phyloP scores from a whole-genome alignment of 176 grass and related monocot species.

The Rhipidocladum racemiflorum region DNA sequence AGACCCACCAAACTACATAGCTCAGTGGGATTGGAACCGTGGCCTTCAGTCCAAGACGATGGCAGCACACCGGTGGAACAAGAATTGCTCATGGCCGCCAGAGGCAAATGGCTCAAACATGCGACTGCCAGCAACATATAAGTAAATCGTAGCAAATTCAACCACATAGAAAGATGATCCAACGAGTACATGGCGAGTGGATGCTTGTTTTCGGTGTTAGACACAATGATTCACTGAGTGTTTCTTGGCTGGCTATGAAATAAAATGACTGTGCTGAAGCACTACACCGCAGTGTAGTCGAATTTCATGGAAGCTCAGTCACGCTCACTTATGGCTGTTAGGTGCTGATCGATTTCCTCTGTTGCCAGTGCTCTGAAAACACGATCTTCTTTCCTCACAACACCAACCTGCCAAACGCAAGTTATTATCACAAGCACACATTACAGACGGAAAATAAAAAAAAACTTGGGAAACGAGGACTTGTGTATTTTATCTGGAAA shows the following conservation, averaged over 20 bases:
- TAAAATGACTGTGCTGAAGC: constrained; percentile 24
- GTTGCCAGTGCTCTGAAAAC: constrained; percentile 65
- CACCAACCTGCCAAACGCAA: constrained; percentile 61
- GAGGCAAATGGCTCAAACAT: not conserved
- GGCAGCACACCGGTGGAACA: no score
- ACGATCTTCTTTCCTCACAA: constrained; percentile 71
- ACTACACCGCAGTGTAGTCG: not conserved
- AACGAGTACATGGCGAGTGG: constrained; percentile 4
- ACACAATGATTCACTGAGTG: constrained; percentile 21
- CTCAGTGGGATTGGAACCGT: no score
- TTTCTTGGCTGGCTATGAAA: constrained; percentile 36
- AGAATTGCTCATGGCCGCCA: not conserved
- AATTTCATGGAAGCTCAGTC: constrained; percentile 40
- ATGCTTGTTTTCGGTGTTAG: constrained; percentile 26
- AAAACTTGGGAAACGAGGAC: not conserved
- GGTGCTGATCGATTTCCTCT: constrained; percentile 91
- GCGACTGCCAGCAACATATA: not conserved
- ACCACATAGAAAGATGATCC: constrained; percentile 17
- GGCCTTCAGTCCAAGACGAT: no score
- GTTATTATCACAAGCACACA: not conserved
- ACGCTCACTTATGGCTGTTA: constrained; percentile 90
- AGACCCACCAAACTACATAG: no score
- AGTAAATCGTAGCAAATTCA: constrained; percentile 30
- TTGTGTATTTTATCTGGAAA: not conserved
- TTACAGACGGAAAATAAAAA: not conserved